A percentile compares a stretch with the other conserved stretches of the same genome.
These are phyloP conservation scores for Penicillium taxi DNA, from an alignment of 495 filamentous ascomycete species.

Conservation along the genomic window DNA sequence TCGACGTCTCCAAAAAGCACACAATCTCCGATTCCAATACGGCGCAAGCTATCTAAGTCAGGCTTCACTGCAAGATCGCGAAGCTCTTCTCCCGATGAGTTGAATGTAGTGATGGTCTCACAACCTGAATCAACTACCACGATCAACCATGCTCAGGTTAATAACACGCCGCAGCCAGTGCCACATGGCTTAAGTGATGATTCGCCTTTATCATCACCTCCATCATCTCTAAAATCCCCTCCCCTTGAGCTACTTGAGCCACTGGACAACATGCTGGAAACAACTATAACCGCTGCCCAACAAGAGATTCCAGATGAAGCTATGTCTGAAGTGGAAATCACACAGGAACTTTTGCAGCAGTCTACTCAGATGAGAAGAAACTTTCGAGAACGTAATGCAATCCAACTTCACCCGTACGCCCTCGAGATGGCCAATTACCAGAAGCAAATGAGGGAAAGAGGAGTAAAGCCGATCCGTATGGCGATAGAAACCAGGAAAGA, in stretches of 20 bases:
- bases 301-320: slow-evolving; percentile 28
- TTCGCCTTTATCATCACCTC: slow-evolving; percentile 40
- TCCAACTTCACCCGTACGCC: slow-evolving; percentile 67
- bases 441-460: slow-evolving; percentile 50
- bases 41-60: not conserved
- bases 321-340: slow-evolving; percentile 24
- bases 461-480: slow-evolving; percentile 55
- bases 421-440: slow-evolving; percentile 61
- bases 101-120: slow-evolving; percentile 17
- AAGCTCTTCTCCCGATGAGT: slow-evolving; percentile 26
- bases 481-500: slow-evolving; percentile 19
- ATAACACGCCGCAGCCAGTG: not conserved
- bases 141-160: no score
- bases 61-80: no score
- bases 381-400: slow-evolving; percentile 62
- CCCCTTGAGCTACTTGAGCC: not conserved
- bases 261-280: no score
- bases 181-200: slow-evolving; percentile 13
- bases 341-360: no score
- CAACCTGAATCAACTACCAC: slow-evolving; percentile 10
- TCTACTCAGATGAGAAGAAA: slow-evolving; percentile 34
- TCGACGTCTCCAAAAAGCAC: not conserved
- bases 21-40: not conserved
- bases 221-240: slow-evolving; percentile 22
- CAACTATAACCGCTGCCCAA: no score